Conservation (phyloP, 306 rosid species). For the Rosa multiflora region DNA sequence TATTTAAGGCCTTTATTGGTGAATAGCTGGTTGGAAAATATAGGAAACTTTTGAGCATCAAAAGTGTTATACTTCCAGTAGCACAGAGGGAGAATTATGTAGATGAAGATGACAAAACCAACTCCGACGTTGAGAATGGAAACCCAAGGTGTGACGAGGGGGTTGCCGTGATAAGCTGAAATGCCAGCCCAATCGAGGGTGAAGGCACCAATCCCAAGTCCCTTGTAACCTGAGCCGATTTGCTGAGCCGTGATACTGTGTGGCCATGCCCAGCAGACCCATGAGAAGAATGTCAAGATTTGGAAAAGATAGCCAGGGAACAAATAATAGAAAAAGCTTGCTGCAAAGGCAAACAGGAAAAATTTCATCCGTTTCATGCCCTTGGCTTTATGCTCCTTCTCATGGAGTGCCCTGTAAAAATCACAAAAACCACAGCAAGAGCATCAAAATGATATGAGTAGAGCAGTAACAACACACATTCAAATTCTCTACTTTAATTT, state of each 20-base stretch:
- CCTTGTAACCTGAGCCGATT: conserved; percentile 82
- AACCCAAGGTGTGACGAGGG: conserved; percentile 86
- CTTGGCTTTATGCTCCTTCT: conserved; percentile 58
- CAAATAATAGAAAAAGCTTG: conserved; percentile 79
- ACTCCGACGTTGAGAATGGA: conserved; percentile 86
- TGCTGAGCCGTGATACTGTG: conserved; percentile 91
- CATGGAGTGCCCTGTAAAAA: conserved; percentile 88
- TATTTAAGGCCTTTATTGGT: conserved; percentile 62
- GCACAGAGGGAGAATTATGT: conserved; percentile 80
- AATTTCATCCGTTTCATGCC: conserved; percentile 79
- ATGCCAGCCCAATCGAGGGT: conserved; percentile 98
- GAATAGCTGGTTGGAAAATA: conserved; percentile 83
- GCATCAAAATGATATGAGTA: conserved; percentile 10
- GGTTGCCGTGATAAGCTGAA: conserved; percentile 97
- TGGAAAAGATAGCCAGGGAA: conserved; percentile 86
- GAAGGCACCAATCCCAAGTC: conserved; percentile 93
- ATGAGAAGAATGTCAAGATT: conserved; percentile 86
- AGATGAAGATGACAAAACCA: conserved; percentile 91
- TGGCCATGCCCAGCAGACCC: conserved; percentile 99
- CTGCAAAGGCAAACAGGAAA: conserved; percentile 68
- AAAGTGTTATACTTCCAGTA: conserved; percentile 95
- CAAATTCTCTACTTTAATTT: conserved; percentile 9
- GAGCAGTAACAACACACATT: conserved; percentile 7
- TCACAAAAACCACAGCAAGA: conserved; percentile 14
- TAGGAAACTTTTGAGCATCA: conserved; percentile 92